Conservation (phyloP, 1,139 yeast species). For the Ogataea hybrid region DNA sequence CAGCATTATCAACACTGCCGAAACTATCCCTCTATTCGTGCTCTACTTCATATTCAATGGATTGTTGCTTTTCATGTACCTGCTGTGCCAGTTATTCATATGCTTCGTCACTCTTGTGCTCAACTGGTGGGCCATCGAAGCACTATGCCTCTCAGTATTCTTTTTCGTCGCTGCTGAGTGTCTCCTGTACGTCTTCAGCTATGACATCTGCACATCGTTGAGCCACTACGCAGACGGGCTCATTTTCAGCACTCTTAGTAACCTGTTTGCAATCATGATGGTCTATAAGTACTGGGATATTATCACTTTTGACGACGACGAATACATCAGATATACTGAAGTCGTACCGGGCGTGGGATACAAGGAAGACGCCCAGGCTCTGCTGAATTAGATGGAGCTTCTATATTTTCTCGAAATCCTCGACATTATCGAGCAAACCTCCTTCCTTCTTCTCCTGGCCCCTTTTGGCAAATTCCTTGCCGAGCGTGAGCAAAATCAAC, state of each 20-base stretch:
- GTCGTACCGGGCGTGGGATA: slow-evolving; percentile 29
- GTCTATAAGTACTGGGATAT: slow-evolving; percentile 95
- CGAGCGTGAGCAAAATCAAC: slow-evolving; percentile 42
- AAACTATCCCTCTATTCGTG: slow-evolving; percentile 64
- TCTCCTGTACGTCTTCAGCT: slow-evolving; percentile 65
- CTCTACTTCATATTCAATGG: slow-evolving; percentile 73
- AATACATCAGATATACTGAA: slow-evolving; percentile 53
- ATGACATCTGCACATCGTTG: slow-evolving; percentile 62
- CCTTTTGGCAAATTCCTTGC: slow-evolving; percentile 49
- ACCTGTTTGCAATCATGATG: slow-evolving; percentile 87
- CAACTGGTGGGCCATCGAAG: slow-evolving; percentile 88
- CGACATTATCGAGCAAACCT: slow-evolving; percentile 27
- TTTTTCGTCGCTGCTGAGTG: slow-evolving; percentile 84
- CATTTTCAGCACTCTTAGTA: slow-evolving; percentile 79
- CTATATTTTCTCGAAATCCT: slow-evolving; percentile 27
- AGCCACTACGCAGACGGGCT: slow-evolving; percentile 90
- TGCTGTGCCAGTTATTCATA: slow-evolving; percentile 67
- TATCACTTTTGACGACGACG: slow-evolving; percentile 94
- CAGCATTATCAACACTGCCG: slow-evolving; percentile 37
- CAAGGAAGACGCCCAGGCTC: slow-evolving; percentile 20
- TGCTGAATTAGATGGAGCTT: slow-evolving; percentile 2
- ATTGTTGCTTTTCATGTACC: slow-evolving; percentile 57
- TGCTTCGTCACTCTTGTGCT: slow-evolving; percentile 61
- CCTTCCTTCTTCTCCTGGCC: slow-evolving; percentile 51
- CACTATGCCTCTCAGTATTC: slow-evolving; percentile 62